These are phyloP conservation scores for Zygosaccharomyces siamensis DNA, from an alignment of 805 yeast genomes.

Conservation along the genomic window DNA sequence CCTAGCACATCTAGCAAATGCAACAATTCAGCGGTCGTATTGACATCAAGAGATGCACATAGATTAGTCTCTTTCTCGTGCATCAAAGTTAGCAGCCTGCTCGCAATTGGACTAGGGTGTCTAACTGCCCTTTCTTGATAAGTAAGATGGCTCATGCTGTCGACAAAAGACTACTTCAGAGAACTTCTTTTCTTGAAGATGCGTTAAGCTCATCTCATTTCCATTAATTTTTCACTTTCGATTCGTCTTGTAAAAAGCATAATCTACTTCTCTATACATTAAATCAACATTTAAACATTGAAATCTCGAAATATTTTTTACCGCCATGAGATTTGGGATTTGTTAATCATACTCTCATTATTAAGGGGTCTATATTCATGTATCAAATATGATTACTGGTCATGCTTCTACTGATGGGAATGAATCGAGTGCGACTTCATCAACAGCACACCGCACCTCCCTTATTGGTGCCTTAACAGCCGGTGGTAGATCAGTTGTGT, in stretches of 20 bases:
- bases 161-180: neutral
- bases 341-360: neutral
- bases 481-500: conserved; percentile 77
- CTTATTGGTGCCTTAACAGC: conserved; percentile 79
- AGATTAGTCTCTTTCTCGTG: conserved; percentile 76
- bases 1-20: conserved; percentile 73
- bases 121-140: conserved; percentile 64
- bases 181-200: neutral
- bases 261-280: neutral
- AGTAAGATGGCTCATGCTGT: conserved; percentile 33
- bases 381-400: conserved; percentile 4
- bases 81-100: conserved; percentile 67
- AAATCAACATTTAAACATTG: neutral
- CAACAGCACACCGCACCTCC: conserved; percentile 25
- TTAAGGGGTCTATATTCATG: neutral
- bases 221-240: conserved; percentile 2
- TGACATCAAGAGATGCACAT: conserved; percentile 92
- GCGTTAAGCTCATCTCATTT: neutral
- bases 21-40: conserved; percentile 71
- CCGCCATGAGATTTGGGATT: neutral
- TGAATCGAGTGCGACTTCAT: neutral
- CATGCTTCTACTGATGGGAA: conserved; percentile 1
- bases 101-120: conserved; percentile 78
- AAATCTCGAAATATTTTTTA: neutral
- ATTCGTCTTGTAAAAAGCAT: conserved; percentile 3